Evolutionary conservation across 108 stramenopile species (phyloP), one percentile per base, ranked within the genome.

Genomic region (Cyclotella choctawhatcheeana): DNA sequence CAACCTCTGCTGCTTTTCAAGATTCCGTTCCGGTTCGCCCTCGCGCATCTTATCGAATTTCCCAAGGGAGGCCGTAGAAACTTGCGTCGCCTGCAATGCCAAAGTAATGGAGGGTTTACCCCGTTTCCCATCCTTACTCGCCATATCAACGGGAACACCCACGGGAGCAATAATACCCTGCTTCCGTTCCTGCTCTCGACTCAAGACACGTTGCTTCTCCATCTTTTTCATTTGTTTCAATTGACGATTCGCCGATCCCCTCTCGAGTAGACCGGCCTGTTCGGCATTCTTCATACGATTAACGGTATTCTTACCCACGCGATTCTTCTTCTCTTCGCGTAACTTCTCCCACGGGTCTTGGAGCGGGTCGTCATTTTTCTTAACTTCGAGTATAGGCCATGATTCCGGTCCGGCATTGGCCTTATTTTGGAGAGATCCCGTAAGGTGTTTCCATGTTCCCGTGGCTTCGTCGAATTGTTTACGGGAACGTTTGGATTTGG

Each of bases 331-430:
- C 51, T 76, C 87, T 50, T 90, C 91, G 20, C 92, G 76, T 33
- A 82, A 31, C 58, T 74, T 81, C 59, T 96, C 89, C 95, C 95
- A 96, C 0, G 95, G 95, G 79, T 96, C 90, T 6, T 62, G 85
- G 34, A 56, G 84, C 5, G 92, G 92, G 76, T 93, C 91, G 56
- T 93, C 88, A 58, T 91, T 91, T 50, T 81, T 83, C 59, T 86
- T 88, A 34, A 93, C 95, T 71, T 93, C 92, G 85, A 96, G 87
- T 25, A 96, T 96, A 32, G 95, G 95, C 91, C 90, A 96, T 17
- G 71, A 70, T 65, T 92, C 87, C 21, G 84, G 82, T 17, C 83
- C 78, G 34, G 84, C 83, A 54, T 85, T 89, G 18, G 73, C 67
- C 34, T 74, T 68, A 63, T 84, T 92, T 30, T 87, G 85, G 64